Base-by-base conservation (phyloP, 2,329 filamentous ascomycete genomes). In the Orbilia ellipsospora region DNA sequence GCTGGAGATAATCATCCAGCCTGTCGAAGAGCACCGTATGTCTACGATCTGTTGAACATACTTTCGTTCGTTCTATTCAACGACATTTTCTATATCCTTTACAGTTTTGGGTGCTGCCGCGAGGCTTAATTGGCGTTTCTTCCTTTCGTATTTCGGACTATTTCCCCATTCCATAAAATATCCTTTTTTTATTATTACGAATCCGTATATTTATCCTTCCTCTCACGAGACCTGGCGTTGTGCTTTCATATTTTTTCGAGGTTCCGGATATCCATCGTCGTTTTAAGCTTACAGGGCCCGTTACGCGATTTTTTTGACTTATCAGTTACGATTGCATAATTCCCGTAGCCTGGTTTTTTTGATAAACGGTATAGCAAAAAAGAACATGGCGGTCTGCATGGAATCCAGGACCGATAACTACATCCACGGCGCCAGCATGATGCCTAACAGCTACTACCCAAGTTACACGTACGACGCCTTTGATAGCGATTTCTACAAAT, bases 401-500 rank as follows among this genome's bases (percentile, higher is more conserved):
- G 72, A 69, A 4, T 40, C 64, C 16, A 60, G 59, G 36, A 50
- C 52, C 13, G 61, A 65, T 50, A 59, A 40, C 40, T 50, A 61
- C 56, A 28, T 18, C 50, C 61, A 75, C 18, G 48, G 52, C 40
- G 8, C 31, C 31, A 10, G 31, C 8, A 36, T 36, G 31, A 69
- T 69, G 16, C 31, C 61, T 31, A 18, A 45, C 12, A 50, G 56
- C 42, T 40, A 31, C 13, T 67, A 55, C 18, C 44, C 20, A n/a
- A 45, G 48, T 16, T 75, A 59, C 51, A 61, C 48, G 18, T 75
- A 69, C 48, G 59, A 69, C 26, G 44, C 60, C 18, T 75, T 75
- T 45, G 72, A 75, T 48, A 68, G 72, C 45, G 72, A 75, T 28
- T 75, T 75, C 40, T 75, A 75, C 72, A 75, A 75, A 44, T 75